Conservation (phyloP, 2,329 filamentous ascomycete genomes). For the Calonectria pseudoturangicola region DNA sequence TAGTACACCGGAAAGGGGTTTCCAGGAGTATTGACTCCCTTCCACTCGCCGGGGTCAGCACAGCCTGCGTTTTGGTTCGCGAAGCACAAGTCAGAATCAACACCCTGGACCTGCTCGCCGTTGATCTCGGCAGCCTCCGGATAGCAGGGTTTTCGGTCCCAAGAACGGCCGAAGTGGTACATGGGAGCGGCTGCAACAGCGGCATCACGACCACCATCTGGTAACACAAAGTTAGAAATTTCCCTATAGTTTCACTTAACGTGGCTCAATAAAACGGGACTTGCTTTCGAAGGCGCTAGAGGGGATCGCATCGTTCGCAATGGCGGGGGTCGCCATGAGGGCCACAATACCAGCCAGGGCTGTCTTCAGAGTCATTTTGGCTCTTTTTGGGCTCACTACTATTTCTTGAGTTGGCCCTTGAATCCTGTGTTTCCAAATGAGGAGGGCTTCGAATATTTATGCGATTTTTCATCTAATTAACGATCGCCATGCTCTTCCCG, state of each 20-base stretch:
- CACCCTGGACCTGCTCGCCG: constrained; percentile 19
- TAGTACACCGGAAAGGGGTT: constrained; percentile 46
- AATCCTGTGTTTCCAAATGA: background rate
- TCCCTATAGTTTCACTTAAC: background rate
- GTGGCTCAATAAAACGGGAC: background rate
- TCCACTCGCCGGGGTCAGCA: constrained; percentile 32
- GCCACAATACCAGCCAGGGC: background rate
- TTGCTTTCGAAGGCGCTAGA: constrained; percentile 27
- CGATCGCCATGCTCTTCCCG: background rate
- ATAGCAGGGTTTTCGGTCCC: constrained; percentile 33
- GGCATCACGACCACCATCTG: constrained; percentile 23
- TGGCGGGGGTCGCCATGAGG: constrained; percentile 18
- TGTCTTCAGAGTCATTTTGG: constrained; percentile 14
- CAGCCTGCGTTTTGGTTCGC: constrained; percentile 31
- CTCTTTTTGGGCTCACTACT: too few species aligned
- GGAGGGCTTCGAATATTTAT: background rate
- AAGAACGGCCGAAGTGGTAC: constrained; percentile 35
- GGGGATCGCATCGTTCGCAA: constrained; percentile 31
- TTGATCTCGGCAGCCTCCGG: constrained; percentile 30
- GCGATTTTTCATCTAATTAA: background rate
- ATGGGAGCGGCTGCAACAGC: constrained; percentile 36
- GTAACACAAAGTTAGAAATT: background rate
- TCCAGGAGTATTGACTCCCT: constrained; percentile 29
- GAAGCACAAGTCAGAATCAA: constrained; percentile 31
- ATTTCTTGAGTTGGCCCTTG: background rate